Evolutionary conservation across 1,284 basidiomycete species (phyloP), one percentile per base, ranked within the genome.

Genomic region (Grifola frondosa): DNA sequence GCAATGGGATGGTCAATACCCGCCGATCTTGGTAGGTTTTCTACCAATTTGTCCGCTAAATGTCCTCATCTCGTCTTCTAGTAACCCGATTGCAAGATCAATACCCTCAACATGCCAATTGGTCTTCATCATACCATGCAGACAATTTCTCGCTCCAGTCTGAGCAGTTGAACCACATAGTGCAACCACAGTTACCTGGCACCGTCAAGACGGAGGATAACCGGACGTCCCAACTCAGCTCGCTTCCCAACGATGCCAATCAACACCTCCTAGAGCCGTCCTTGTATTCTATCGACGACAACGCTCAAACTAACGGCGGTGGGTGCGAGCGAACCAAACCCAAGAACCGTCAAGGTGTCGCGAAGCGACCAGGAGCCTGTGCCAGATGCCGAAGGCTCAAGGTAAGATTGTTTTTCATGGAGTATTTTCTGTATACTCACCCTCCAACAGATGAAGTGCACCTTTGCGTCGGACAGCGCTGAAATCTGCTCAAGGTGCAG

Each of bases 321-420:
- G 39, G 48, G 6, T 40, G 40, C 16, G 51, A 49, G 15, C 42
- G 51, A 26, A 53, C 37, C 44, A 47, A 42, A 22, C 47, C 46
- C n/a, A 44, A 45, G 35, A 33, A 25, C n/a, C 45, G 46, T 19
- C 44, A 37, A 22, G 30, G 40, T 11, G 43, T 40, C 9, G 42
- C 47, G 30, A 54, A 49, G 44, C 52, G 49, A 13, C 40, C 50
- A 5, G 60, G 60, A 0, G 64, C 64, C 5, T 66, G 64, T 50
- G 60, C 61, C 13, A 52, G 64, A 6, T 66, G 64, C 51, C 60
- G 64, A 44, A 53, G 58, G 26, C 53, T 66, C 30, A 66, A 66
- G 57, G 64, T 62, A 36, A 32, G 37, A 21, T 11, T 22, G 16
- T 22, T 16, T 16, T n/a, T 21, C 37, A 8, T 28, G 17, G 37